Conservation (phyloP, 345 rosid species). For the Odontarrhena argentea region DNA sequence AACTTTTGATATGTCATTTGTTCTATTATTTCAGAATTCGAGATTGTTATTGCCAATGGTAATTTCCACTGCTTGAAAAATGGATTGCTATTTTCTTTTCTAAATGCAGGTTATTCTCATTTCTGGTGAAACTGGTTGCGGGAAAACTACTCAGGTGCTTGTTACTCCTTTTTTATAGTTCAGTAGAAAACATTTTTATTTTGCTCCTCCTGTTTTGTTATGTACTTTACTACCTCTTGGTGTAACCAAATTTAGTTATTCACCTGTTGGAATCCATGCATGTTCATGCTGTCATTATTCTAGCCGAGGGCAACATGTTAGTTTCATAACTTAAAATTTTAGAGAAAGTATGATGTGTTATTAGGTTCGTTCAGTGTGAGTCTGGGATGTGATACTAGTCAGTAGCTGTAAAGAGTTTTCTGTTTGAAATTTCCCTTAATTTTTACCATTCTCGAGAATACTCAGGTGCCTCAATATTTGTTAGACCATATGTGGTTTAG, state of each 20-base stretch:
- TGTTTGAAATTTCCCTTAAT: background rate
- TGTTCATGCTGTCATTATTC: background rate
- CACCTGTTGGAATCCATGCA: background rate
- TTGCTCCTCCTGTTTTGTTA: too few relatives aligned
- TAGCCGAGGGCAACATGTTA: background rate
- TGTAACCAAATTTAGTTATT: background rate
- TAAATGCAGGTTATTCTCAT: slow-evolving; percentile 66
- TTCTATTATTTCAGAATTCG: slow-evolving; percentile 14
- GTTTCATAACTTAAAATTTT: background rate
- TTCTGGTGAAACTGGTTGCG: slow-evolving; percentile 88
- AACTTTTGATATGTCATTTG: slow-evolving; percentile 27
- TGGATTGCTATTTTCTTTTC: background rate
- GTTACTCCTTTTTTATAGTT: slow-evolving; percentile 29
- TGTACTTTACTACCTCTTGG: too few relatives aligned
- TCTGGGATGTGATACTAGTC: slow-evolving; percentile 1
- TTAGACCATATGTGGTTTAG: slow-evolving; percentile 76
- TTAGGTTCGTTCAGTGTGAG: background rate
- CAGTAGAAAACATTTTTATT: background rate
- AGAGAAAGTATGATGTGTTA: background rate
- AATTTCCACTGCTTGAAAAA: background rate
- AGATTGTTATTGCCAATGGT: background rate
- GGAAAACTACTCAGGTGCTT: slow-evolving; percentile 83
- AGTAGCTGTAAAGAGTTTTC: background rate
- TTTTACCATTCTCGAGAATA: slow-evolving; percentile 3
- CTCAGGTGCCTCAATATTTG: slow-evolving; percentile 68